Base-by-base conservation (phyloP, 768 basidiomycete species). In the Hydnomerulius pinastri region DNA sequence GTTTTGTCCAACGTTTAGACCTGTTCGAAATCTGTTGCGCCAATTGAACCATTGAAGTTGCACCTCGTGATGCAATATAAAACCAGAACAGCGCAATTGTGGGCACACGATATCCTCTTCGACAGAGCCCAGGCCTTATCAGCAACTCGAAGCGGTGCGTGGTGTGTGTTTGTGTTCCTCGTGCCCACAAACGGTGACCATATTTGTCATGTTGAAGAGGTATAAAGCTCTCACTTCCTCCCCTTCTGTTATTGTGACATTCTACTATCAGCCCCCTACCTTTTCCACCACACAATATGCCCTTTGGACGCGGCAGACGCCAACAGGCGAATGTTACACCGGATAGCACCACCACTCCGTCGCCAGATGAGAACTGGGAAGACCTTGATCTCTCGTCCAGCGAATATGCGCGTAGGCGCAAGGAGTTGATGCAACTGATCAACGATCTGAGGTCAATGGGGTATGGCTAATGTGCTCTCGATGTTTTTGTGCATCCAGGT, bases 361-460 rank as follows among this genome's bases (percentile, higher is more conserved):
- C 55, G 20, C 38, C 55, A 23, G 63, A 57, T 0, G 63, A 52
- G 4, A 21, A 4, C 20, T 54, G 35, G 53, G 59, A 50, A 4
- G 7, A 58, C 1, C 13, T 55, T 6, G 57, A 60, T 40, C 53
- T 73, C 45, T 55, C 70, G 6, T 62, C 66, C 1, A 65, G 54
- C 7, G 71, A 71, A 25, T 79, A 79, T 63, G 75, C 75, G 0
- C 64, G 64, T 8, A 69, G 50, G 29, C 70, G 77, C 33, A 67
- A 59, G 35, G 70, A 73, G 47, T 46, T 78, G 12, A 71, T 78
- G 60, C 60, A 66, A 15, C 57, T 80, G 4, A 58, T 70, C 25
- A 68, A 57, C 17, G 69, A 72, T 27, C 61, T 80, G 17, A 55
- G 67, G 0, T 70, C 62, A 6, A 52, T 79, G 39, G 79, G 78